Evolutionary conservation across 2,329 filamentous ascomycete genomes (phyloP), one percentile per base, ranked within the genome.

Genomic region (Anthostomella pinea): DNA sequence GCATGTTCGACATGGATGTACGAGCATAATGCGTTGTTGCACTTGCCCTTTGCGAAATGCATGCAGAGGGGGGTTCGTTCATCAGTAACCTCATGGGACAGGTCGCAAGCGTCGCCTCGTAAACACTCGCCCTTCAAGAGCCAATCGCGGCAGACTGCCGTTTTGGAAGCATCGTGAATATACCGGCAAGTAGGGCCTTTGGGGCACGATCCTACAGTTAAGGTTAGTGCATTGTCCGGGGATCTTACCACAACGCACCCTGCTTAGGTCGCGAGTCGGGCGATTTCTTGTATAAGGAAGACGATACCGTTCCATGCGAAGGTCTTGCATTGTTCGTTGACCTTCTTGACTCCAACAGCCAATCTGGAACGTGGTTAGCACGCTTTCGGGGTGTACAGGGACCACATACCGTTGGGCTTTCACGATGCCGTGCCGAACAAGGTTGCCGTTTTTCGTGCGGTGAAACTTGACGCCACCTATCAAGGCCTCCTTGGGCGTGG

Each of bases 31-130:
- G 81, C 67, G 59, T 96, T 96, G 54, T 83, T 84, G 71, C 93
- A 97, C 59, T 88, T 86, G 57, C 89, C 89, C 61, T 86, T 85
- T 62, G 88, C 78, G 69, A 88, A 95, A 69, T 96, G 89, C 62
- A 93, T 67, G 70, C 93, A 97, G 44, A 85, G 79, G 39, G 93
- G 90, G 36, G 86, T 86, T 65, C 91, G 85, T 64, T 96, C 78
- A 49, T 88, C 79, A 37, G 77, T 86, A 46, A 87, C 71, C 30
- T 93, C 83, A 74, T 97, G 93, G 46, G 90, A 95, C 43, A 97
- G 76, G 65, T 95, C 87, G 74, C 93, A 98, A 56, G 75, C 75
- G 57, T 83, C 77, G 65, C 88, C 88, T 61, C 79, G 78, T 52
- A 72, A 68, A 68, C 93, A 98, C 54, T 76, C 73, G 58, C 86